Percentiles rank a stretch among this genome's conserved stretches.
phyloP scores from a whole-genome alignment of 2,329 filamentous ascomycete species.

The Penicillium sp. region DNA sequence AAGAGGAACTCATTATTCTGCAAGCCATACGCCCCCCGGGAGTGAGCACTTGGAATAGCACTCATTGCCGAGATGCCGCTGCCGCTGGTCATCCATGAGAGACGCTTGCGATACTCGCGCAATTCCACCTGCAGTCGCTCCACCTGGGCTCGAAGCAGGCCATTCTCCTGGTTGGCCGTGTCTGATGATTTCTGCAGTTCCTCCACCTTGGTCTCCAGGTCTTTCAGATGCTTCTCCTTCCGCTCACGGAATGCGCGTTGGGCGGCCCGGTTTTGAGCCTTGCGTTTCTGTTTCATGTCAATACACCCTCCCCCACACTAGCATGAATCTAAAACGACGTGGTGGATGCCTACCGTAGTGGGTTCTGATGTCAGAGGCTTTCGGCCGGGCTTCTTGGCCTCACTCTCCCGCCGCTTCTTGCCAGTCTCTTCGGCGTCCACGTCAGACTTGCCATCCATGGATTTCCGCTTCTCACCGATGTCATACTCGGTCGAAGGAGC shows the following conservation, averaged over 20 bases:
- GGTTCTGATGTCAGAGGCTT: conserved; percentile 96
- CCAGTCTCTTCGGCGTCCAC: conserved; percentile 66
- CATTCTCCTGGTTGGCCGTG: conserved; percentile 82
- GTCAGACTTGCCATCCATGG: conserved; percentile 55
- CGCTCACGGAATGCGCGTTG: conserved; percentile 92
- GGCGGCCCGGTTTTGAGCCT: conserved; percentile 91
- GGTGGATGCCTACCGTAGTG: conserved; percentile 73
- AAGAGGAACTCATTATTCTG: conserved; percentile 86
- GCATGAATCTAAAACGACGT: not conserved
- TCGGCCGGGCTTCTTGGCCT: conserved; percentile 91
- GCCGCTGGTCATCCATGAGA: conserved; percentile 63
- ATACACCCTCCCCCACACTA: conserved; percentile 7
- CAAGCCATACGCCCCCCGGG: conserved; percentile 57
- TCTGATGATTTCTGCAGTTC: conserved; percentile 79
- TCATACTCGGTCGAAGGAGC: conserved; percentile 49
- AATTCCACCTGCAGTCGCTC: conserved; percentile 84
- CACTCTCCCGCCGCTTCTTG: conserved; percentile 72
- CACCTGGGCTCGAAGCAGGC: conserved; percentile 78
- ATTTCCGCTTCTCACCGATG: conserved; percentile 64
- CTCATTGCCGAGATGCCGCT: conserved; percentile 51
- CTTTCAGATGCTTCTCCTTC: conserved; percentile 74
- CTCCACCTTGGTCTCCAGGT: conserved; percentile 58
- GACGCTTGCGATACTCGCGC: conserved; percentile 83
- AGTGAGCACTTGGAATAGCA: conserved; percentile 49
- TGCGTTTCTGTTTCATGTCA: conserved; percentile 54